phyloP scores from a whole-genome alignment of 139 green algal genomes.

The Zygnema circumcarinatum region DNA sequence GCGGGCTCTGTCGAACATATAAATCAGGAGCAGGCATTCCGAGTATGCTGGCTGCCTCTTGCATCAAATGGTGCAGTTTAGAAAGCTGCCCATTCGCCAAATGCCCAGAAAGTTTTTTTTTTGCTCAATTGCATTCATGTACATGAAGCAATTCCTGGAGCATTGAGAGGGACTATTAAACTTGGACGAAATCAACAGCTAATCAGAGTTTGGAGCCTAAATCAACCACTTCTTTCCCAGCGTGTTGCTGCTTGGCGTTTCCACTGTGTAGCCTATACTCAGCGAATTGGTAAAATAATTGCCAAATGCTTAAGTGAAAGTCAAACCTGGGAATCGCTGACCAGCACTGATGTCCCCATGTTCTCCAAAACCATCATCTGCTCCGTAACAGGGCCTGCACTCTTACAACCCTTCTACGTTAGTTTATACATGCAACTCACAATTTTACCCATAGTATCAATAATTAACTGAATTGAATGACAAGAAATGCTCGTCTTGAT shows the following conservation, averaged over 20 bases:
- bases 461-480: not conserved
- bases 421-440: not conserved
- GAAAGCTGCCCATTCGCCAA: constrained; percentile 44
- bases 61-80: constrained; percentile 32
- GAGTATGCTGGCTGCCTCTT: constrained; percentile 52
- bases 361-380: constrained; percentile 94
- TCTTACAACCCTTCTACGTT: not conserved
- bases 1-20: constrained; percentile 75
- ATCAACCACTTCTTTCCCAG: no score
- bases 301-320: not conserved
- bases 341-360: constrained; percentile 82
- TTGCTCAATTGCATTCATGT: not conserved
- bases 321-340: constrained; percentile 82
- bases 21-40: constrained; percentile 57
- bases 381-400: constrained; percentile 72
- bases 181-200: no score
- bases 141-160: no score
- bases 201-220: no score
- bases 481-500: not conserved
- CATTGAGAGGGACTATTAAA: no score
- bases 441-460: constrained; percentile 1
- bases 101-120: not conserved
- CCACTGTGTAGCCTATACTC: no score
- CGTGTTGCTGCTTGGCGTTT: no score
- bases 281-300: no score